Percentiles rank a stretch among this genome's conserved stretches.
These are phyloP conservation scores for Mycosphaerella arachidis DNA, from an alignment of 2,329 filamentous ascomycete species.

Conservation along the genomic window DNA sequence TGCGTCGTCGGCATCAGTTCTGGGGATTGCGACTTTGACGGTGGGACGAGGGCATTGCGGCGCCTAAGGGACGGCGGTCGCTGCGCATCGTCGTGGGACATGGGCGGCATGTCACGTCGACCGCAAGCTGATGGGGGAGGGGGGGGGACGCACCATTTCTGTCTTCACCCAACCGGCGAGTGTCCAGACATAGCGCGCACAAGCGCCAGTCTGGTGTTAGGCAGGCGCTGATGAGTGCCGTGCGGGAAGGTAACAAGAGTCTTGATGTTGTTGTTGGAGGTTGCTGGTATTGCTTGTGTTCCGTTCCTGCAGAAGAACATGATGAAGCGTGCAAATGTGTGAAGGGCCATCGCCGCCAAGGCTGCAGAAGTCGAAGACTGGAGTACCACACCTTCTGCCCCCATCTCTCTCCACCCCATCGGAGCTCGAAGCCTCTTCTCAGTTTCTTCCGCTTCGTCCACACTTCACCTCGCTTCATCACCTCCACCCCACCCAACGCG, in stretches of 20 bases:
- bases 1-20: constrained; percentile 16
- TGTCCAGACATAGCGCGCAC: constrained; percentile 5
- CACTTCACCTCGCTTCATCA: constrained; percentile 7
- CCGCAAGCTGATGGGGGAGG: background rate
- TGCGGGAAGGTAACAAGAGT: background rate
- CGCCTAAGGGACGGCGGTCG: background rate
- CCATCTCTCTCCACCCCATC: constrained; percentile 3
- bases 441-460: background rate
- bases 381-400: constrained; percentile 3
- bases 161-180: constrained; percentile 1
- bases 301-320: background rate
- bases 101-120: background rate
- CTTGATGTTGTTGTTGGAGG: background rate
- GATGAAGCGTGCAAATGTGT: background rate
- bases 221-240: background rate
- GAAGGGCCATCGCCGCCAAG: background rate
- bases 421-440: constrained; percentile 6
- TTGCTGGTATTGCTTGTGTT: background rate
- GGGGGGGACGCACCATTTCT: constrained; percentile 4
- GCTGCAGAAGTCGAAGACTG: no score
- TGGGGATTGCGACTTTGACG: background rate
- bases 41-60: background rate
- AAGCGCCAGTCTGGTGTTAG: background rate
- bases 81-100: background rate
- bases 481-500: background rate